Evolutionary conservation across 2,329 filamentous ascomycete species (phyloP).

Genomic region (Sporothrix dimorphospora): DNA sequence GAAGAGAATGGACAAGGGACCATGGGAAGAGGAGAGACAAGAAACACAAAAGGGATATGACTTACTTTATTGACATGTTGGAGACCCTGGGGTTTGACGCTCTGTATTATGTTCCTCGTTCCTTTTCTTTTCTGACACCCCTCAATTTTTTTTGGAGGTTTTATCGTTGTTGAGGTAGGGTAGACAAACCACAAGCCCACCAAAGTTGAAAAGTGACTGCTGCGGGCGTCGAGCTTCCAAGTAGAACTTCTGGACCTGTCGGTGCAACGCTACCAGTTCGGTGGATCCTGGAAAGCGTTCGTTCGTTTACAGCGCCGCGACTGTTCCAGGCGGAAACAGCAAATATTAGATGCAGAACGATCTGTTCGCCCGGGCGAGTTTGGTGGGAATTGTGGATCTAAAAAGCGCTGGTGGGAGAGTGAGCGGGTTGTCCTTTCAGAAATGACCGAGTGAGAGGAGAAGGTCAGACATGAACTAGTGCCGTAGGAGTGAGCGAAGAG

Average conservation of each 20-base stretch:
- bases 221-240: constrained; percentile 38
- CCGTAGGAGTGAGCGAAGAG: neutral
- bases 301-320: constrained; percentile 39
- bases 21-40: neutral
- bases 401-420: constrained; percentile 5
- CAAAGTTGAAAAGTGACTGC: constrained; percentile 18
- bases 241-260: constrained; percentile 41
- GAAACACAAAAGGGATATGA: constrained; percentile 32
- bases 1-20: neutral
- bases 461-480: constrained; percentile 20
- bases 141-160: constrained; percentile 28
- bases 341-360: constrained; percentile 37
- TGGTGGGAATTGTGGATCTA: constrained; percentile 28
- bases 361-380: constrained; percentile 21
- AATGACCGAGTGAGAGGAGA: constrained; percentile 9
- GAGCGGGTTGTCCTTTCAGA: constrained; percentile 14
- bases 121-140: constrained; percentile 2
- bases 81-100: neutral
- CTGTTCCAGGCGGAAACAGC: constrained; percentile 40
- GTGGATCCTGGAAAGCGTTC: constrained; percentile 36
- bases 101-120: constrained; percentile 32
- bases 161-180: constrained; percentile 37
- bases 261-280: constrained; percentile 39
- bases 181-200: constrained; percentile 25
- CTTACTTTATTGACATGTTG: constrained; percentile 60